Conservation (phyloP, 495 filamentous ascomycete genomes). For the Filosporella fistucella region DNA sequence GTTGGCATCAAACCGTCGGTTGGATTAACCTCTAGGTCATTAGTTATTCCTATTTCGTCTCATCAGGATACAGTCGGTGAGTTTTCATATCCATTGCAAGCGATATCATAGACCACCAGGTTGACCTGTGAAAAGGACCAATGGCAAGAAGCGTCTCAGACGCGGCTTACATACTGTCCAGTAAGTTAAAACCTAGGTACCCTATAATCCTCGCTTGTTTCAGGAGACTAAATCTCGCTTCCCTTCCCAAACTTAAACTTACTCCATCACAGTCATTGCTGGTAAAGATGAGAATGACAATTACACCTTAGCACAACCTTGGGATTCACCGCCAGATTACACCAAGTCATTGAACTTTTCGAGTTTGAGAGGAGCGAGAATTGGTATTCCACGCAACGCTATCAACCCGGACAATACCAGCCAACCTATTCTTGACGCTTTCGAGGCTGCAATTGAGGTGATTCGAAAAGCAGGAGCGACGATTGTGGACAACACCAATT, state of each 20-base stretch:
- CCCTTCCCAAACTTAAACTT: too few relatives aligned
- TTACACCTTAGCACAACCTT: conserved; percentile 39
- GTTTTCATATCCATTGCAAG: background rate
- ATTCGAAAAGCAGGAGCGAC: conserved; percentile 34
- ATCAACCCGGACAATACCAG: conserved; percentile 18
- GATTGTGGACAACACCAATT: conserved; percentile 32
- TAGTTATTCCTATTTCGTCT: conserved; percentile 58
- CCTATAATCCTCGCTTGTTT: too few relatives aligned
- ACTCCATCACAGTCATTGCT: too few relatives aligned
- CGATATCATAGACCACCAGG: too few relatives aligned
- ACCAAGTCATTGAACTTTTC: conserved; percentile 29
- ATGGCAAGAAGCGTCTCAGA: conserved; percentile 61
- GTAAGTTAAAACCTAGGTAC: too few relatives aligned
- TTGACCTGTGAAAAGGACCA: conserved; percentile 21
- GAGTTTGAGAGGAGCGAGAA: conserved; percentile 29
- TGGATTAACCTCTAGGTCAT: conserved; percentile 56
- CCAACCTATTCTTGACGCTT: conserved; percentile 27
- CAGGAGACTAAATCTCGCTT: too few relatives aligned
- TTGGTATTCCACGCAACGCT: conserved; percentile 40
- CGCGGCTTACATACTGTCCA: conserved; percentile 57
- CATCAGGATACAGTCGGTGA: conserved; percentile 57
- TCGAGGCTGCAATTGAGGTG: conserved; percentile 28
- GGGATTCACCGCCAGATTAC: conserved; percentile 37
- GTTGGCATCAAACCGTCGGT: conserved; percentile 65
- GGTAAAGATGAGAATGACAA: conserved; percentile 46